phyloP scores from a whole-genome alignment of 306 rosid genomes.

The Chamaecrista fasciculata region DNA sequence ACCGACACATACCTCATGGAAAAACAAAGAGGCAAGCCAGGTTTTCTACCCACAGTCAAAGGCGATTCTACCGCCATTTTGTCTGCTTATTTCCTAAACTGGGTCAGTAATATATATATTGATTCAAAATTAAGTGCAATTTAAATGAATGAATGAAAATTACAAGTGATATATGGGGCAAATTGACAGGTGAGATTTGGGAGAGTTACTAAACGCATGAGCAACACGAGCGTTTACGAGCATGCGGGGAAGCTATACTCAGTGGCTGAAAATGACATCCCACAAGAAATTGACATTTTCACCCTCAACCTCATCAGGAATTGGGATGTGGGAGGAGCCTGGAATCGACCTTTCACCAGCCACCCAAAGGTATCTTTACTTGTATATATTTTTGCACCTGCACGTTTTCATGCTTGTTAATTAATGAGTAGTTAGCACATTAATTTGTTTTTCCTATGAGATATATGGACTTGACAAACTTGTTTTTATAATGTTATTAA shows the following conservation, averaged over 20 bases:
- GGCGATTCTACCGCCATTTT: constrained; percentile 58
- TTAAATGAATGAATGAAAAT: no score
- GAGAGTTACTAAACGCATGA: constrained; percentile 49
- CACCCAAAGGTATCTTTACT: constrained; percentile 90
- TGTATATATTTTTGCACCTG: no score
- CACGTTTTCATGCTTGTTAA: no score
- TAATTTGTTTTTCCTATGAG: no score
- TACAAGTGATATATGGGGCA: no score
- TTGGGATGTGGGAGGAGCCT: constrained; percentile 58
- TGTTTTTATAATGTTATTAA: background rate
- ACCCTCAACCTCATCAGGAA: constrained; percentile 42
- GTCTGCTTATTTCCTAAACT: constrained; percentile 52
- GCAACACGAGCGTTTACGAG: constrained; percentile 73
- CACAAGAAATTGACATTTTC: constrained; percentile 64
- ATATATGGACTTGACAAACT: no score
- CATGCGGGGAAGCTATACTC: constrained; percentile 64
- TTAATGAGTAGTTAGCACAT: no score
- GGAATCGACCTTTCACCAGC: constrained; percentile 67
- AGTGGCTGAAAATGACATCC: constrained; percentile 56
- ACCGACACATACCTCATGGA: constrained; percentile 57
- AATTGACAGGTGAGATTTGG: constrained; percentile 72
- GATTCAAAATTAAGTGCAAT: no score
- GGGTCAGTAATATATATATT: no score
- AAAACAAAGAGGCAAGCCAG: constrained; percentile 51
- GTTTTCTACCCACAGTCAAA: constrained; percentile 54